A percentile compares a stretch with the other conserved stretches of the same genome.
Evolutionary conservation across 305 asterid genomes (phyloP).

Genomic region (Fraxinus sp.): DNA sequence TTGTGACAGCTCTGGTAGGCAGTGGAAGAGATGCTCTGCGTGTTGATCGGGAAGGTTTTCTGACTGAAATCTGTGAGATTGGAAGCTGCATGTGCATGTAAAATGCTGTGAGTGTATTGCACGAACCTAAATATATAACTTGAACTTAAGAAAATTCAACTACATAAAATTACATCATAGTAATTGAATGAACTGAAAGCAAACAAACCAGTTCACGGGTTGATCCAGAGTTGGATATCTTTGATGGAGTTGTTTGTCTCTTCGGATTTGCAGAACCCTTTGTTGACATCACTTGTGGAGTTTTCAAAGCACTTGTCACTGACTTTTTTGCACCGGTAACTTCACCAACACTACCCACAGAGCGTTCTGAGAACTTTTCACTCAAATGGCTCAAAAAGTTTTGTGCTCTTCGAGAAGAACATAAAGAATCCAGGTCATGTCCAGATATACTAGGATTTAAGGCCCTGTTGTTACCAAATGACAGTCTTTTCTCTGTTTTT

Average conservation of each 20-base stretch:
- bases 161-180: background rate
- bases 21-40: conserved; percentile 86
- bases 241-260: conserved; percentile 59
- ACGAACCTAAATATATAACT: background rate
- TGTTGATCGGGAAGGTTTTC: conserved; percentile 46
- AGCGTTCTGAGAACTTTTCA: conserved; percentile 39
- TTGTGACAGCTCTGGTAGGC: conserved; percentile 34
- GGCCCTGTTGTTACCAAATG: conserved; percentile 77
- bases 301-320: conserved; percentile 36
- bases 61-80: conserved; percentile 66
- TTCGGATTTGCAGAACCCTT: conserved; percentile 48
- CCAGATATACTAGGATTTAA: conserved; percentile 95
- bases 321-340: conserved; percentile 40
- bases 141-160: conserved; percentile 6
- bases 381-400: conserved; percentile 44
- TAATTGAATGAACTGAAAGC: background rate
- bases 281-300: conserved; percentile 41
- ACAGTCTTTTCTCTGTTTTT: conserved; percentile 59
- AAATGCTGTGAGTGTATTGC: conserved; percentile 4
- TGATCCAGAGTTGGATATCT: conserved; percentile 73
- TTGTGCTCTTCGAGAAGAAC: conserved; percentile 48
- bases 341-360: conserved; percentile 46
- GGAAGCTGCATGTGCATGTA: conserved; percentile 63
- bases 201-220: conserved; percentile 86
- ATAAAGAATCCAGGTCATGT: conserved; percentile 54